phyloP scores from a whole-genome alignment of 768 basidiomycete species.

The Lactarius vividus region DNA sequence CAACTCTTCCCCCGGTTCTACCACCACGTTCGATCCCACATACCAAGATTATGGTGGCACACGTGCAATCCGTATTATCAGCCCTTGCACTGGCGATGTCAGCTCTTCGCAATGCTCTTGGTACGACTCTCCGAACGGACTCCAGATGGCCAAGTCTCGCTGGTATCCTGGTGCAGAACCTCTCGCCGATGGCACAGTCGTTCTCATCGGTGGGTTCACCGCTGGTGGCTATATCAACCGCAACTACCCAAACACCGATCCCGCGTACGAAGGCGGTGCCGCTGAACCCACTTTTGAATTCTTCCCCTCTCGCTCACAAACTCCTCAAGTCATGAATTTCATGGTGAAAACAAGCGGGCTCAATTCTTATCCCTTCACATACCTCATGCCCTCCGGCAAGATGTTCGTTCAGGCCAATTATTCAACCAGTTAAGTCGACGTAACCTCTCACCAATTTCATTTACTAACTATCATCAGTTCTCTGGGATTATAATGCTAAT shows the following conservation, averaged over 20 bases:
- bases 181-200: constrained; percentile 71
- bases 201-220: constrained; percentile 77
- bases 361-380: constrained; percentile 74
- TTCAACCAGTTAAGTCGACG: constrained; percentile 56
- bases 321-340: constrained; percentile 59
- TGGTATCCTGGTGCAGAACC: constrained; percentile 82
- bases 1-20: constrained; percentile 42
- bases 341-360: constrained; percentile 70
- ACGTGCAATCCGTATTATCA: constrained; percentile 75
- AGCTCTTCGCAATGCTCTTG: constrained; percentile 55
- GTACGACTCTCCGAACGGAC: constrained; percentile 62
- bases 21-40: constrained; percentile 56
- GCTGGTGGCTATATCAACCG: constrained; percentile 79
- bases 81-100: constrained; percentile 63
- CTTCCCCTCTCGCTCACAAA: constrained; percentile 57
- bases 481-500: constrained; percentile 56
- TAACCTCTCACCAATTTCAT: constrained; percentile 9
- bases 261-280: constrained; percentile 58
- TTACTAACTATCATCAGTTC: constrained; percentile 34
- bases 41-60: constrained; percentile 83
- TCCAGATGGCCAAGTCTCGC: constrained; percentile 64
- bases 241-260: constrained; percentile 68
- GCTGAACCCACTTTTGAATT: constrained; percentile 85
- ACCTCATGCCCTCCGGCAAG: constrained; percentile 71
- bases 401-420: constrained; percentile 82